Evolutionary conservation across 805 yeast species (phyloP).

Genomic region (Candida ipomoeae): DNA sequence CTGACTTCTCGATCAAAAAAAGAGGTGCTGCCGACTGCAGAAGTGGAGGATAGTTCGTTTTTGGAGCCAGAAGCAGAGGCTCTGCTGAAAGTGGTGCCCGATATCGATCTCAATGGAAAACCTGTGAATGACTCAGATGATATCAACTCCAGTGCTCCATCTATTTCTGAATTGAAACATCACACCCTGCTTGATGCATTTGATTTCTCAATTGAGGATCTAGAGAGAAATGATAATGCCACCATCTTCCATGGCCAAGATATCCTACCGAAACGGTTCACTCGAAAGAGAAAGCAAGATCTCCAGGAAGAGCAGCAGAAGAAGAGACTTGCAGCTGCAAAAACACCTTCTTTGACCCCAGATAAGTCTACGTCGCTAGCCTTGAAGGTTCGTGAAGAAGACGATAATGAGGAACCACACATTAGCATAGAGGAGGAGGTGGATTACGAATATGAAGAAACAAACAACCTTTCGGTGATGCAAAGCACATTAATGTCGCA

Average conservation of each 20-base stretch:
- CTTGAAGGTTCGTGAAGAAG: conserved; percentile 3
- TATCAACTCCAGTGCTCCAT: background rate
- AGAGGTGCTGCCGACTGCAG: background rate
- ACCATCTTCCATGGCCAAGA: conserved; percentile 10
- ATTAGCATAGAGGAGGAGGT: background rate
- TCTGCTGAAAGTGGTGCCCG: background rate
- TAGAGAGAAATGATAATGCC: conserved; percentile 8
- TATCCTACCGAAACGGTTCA: conserved; percentile 7
- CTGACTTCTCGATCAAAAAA: background rate
- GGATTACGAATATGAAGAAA: background rate
- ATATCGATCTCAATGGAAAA: background rate
- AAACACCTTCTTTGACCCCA: background rate
- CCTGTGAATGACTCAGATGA: background rate
- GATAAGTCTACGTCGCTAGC: conserved; percentile 6
- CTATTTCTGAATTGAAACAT: background rate
- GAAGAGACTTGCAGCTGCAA: background rate
- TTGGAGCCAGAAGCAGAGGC: background rate
- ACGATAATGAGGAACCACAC: background rate
- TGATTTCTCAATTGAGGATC: conserved; percentile 18
- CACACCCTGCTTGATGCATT: conserved; percentile 9
- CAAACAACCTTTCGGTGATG: background rate
- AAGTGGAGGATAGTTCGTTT: background rate
- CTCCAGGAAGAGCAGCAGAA: background rate
- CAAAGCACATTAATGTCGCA: background rate
- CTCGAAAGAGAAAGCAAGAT: conserved; percentile 7